A percentile compares a stretch with the other conserved stretches of the same genome.
phyloP scores from a whole-genome alignment of 176 grass and related monocot species.

The Neostapfia colusana region DNA sequence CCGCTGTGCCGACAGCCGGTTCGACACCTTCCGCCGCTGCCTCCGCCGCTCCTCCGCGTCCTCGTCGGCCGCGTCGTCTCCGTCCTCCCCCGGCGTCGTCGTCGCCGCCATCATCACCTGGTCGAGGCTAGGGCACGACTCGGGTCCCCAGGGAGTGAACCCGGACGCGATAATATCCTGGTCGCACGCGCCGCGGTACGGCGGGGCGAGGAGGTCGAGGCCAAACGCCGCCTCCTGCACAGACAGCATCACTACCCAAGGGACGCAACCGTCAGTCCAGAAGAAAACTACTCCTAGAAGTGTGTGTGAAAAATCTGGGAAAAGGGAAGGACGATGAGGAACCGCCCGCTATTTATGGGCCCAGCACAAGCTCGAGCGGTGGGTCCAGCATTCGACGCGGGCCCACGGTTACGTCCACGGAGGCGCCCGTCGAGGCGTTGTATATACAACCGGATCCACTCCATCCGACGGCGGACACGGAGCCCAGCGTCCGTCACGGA shows the following conservation, averaged over 20 bases:
- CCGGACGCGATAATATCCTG: slow-evolving; percentile 50
- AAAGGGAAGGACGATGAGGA: slow-evolving; percentile 73
- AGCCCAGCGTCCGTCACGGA: fast-evolving
- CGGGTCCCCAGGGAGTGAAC: slow-evolving; percentile 52
- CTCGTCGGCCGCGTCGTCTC: neutral
- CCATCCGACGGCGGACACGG: neutral
- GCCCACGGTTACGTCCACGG: slow-evolving; percentile 20
- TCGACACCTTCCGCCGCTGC: slow-evolving; percentile 65
- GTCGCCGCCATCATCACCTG: slow-evolving; percentile 30
- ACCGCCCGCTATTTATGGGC: slow-evolving; percentile 56
- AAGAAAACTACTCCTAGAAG: slow-evolving; percentile 17
- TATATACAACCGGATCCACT: neutral
- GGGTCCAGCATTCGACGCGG: neutral
- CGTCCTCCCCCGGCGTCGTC: neutral
- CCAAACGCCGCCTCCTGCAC: slow-evolving; percentile 40
- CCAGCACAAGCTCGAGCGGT: neutral
- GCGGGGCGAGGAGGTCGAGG: slow-evolving; percentile 10
- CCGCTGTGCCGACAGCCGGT: slow-evolving; percentile 71
- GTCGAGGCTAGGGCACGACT: slow-evolving; percentile 44
- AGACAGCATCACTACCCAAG: slow-evolving; percentile 23
- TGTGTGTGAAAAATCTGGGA: slow-evolving; percentile 49
- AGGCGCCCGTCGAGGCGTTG: too few relatives aligned
- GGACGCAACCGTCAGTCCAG: slow-evolving; percentile 3
- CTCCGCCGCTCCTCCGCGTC: slow-evolving; percentile 37
- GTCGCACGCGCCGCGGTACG: slow-evolving; percentile 3